phyloP scores from a whole-genome alignment of 352 stramenopile genomes.

The Pythium brachiatum region DNA sequence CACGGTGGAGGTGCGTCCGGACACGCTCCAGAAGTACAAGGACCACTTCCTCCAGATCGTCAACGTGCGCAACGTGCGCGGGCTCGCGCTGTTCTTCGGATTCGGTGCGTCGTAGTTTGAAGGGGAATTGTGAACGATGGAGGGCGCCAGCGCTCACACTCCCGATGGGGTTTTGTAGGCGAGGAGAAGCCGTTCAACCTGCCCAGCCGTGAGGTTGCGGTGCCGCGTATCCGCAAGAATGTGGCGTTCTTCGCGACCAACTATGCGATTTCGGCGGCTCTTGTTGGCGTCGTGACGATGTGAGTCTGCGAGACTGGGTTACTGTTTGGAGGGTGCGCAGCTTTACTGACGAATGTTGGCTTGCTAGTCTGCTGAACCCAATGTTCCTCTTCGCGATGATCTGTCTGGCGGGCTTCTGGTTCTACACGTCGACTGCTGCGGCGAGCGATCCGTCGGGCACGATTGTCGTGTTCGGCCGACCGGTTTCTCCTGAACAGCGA shows the following conservation, averaged over 20 bases:
- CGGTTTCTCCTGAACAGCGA: slow-evolving; percentile 70
- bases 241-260: slow-evolving; percentile 83
- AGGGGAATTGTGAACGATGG: too few relatives aligned
- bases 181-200: slow-evolving; percentile 87
- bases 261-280: slow-evolving; percentile 72
- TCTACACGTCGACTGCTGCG: slow-evolving; percentile 71
- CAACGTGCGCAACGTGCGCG: slow-evolving; percentile 74
- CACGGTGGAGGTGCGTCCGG: slow-evolving; percentile 59
- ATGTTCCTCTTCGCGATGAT: slow-evolving; percentile 88
- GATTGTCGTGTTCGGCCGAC: slow-evolving; percentile 69
- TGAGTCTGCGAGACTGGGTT: slow-evolving; percentile 22
- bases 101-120: slow-evolving; percentile 38
- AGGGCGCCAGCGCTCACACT: not conserved
- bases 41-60: slow-evolving; percentile 65
- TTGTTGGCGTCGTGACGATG: slow-evolving; percentile 84
- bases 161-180: slow-evolving; percentile 28
- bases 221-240: slow-evolving; percentile 72
- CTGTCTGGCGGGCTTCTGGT: slow-evolving; percentile 76
- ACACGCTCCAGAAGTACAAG: slow-evolving; percentile 62
- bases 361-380: slow-evolving; percentile 69
- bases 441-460: slow-evolving; percentile 70
- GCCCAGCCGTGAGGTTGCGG: slow-evolving; percentile 56
- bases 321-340: slow-evolving; percentile 44
- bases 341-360: slow-evolving; percentile 22
- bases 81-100: slow-evolving; percentile 79